Evolutionary conservation across 768 basidiomycete species (phyloP).

Genomic region (Mrakia frigida): DNA sequence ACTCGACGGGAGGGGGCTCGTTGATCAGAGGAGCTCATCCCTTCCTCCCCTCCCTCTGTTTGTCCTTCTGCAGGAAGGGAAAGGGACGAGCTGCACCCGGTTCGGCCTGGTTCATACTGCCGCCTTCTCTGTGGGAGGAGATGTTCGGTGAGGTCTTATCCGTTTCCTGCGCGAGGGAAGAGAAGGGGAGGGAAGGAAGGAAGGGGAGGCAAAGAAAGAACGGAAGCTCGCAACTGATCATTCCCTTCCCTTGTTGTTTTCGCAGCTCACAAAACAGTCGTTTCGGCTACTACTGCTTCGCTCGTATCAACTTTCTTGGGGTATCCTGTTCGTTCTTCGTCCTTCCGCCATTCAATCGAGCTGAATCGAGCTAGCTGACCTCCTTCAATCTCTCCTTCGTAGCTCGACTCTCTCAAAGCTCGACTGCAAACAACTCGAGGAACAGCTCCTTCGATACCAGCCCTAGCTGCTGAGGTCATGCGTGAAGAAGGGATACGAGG

Average conservation of each 20-base stretch:
- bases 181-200: not conserved
- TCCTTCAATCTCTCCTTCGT: no score
- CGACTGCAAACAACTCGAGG: conserved; percentile 52
- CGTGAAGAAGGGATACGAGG: conserved; percentile 66
- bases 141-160: not conserved
- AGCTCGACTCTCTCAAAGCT: conserved; percentile 86
- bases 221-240: conserved; percentile 8
- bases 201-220: no score
- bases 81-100: conserved; percentile 2
- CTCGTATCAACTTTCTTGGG: conserved; percentile 89
- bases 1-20: no score
- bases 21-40: not conserved
- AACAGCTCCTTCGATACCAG: conserved; percentile 60
- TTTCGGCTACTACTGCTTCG: conserved; percentile 83
- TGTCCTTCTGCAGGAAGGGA: conserved; percentile 15
- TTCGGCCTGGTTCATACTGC: not conserved
- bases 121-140: conserved; percentile 6
- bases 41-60: not conserved
- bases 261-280: conserved; percentile 50
- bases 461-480: conserved; percentile 48
- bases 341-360: not conserved
- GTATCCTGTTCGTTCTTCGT: conserved; percentile 59
- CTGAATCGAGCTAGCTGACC: conserved; percentile 12
- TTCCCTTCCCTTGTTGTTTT: not conserved
- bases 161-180: not conserved